Base-by-base conservation (phyloP, 345 rosid species). In the Atalantia buxifolia region DNA sequence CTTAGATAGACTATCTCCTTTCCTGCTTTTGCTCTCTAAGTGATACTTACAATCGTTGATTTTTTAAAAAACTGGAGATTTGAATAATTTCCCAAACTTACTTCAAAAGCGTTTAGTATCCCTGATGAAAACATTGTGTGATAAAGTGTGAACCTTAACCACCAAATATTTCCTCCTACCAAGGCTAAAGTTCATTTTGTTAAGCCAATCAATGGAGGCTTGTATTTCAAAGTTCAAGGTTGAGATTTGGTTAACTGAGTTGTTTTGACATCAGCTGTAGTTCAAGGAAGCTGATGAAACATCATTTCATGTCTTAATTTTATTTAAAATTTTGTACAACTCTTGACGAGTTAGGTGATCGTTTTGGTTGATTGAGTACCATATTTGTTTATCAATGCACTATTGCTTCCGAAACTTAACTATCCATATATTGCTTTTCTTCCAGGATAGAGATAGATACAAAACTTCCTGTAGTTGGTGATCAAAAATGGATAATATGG, bases 401-500 rank as follows among this genome's bases (percentile, higher is more conserved):
- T 31, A 7, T 30, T 21, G 36, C 66, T 62, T 71, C 55, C 19
- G 59, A 10, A 56, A 48, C 64, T 77, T 69, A 30, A 70, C 27
- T 10, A 28, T 72, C 33, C 76, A 24, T 40, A 5, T 78, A 18
- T 68, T 13, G 24, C n/a, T 35, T 78, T 69, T 59, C 57, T 73
- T 80, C 38, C 88, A 96, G 98, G 79, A 76, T 96, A 76, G 99
- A 96, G 88, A 89, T 96, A 76, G 98, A 92, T 81, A 90, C 97
- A 3, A 96, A 90, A 81, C 89, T 94, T 74, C 97, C 98, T 6
- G 66, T 96, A 35, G 83, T 88, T 0, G 97, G 99, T 78, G 95
- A 89, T 67, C 88, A 94, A 82, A 92, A 94, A 72, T 96, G 99
- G 98, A 80, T 84, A 10, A 92, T 96, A 78, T 96, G 99, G 99